Base-by-base conservation (phyloP, 1,284 basidiomycete genomes). In the Sporisorium exsertum region DNA sequence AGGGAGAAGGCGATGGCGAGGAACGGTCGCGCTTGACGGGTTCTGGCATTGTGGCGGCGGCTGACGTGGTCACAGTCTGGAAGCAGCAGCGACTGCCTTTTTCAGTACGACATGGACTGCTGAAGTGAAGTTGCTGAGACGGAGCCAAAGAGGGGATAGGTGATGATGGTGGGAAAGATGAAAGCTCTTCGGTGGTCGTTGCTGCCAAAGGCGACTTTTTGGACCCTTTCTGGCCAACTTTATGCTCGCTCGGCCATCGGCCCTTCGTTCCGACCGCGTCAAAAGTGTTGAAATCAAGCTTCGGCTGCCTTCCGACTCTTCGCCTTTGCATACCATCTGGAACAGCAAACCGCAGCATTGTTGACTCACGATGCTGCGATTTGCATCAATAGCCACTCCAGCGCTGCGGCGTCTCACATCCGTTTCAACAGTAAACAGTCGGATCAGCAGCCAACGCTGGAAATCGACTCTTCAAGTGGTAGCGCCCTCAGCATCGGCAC, bases 381-480 rank as follows among this genome's bases (percentile, higher is more conserved):
- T 62, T 15, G 47, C 52, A 18, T 55, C 68, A 16, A 55, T 61
- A 58, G 50, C 69, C 10, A 13, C 53, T 4, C 52, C 50, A 13
- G 50, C 63, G 22, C 43, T 64, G 35, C 58, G 57, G 35, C 47
- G 62, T 18, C 5, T 40, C 22, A 20, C 47, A 3, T 9, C 20
- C 37, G 29, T 22, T 16, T 40, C 26, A 22, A 5, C 32, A 22
- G 5, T 22, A 2, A 2, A 26, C 15, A 45, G 29, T 62, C 63
- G 51, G 55, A 45, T 54, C 29, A 47, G 18, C 59, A 54, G 42
- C 64, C 50, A 24, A 24, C 69, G 72, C 26, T 59, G 59, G 46
- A 64, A 69, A 29, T 72, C 74, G 5, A 72, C 69, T 8, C 35
- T 77, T 5, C 52, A 37, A 26, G 52, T 72, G 22, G 53, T 77